Evolutionary conservation across 2,329 filamentous ascomycete species (phyloP), one percentile per base, ranked within the genome.

Genomic region (Botrytis paeoniae): DNA sequence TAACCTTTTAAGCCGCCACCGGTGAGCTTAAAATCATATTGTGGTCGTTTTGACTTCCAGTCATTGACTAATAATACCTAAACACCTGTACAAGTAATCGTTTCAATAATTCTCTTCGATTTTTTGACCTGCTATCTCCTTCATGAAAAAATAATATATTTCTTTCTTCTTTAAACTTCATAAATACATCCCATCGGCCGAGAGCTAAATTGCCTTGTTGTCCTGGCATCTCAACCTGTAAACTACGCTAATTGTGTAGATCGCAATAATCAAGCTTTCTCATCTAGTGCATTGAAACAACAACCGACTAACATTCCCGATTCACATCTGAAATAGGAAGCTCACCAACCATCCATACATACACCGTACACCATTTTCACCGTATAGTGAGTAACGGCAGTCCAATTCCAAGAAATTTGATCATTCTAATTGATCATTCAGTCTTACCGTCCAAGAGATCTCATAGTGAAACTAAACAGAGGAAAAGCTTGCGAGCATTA

Each of bases 281-380:
- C 45, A 66, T 66, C 65, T 68, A 10, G 64, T 54, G 48, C 39
- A 69, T 61, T 20, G 37, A 72, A 51, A 61, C 51, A 59, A 39
- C 39, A 68, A 65, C 61, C 39, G 70, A 72, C 32, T 35, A 72
- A 68, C 68, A 65, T 45, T 57, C 41, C 70, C 70, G 70, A 68
- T 39, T 71, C 61, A n/a, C 48, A 66, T 37, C 70, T 65, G 32
- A 35, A 72, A 57, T 72, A 72, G 70, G 70, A 72, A 72, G 70
- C 70, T 68, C 70, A 59, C 37, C 70, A 71, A 71, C 37, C 32
- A 37, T 45, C 35, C 70, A 65, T 65, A 65, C 70, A 64, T 65
- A 71, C 60, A 64, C 37, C 32, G n/a, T 48, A 48, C 63, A 68
- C 45, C 45, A 39, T 35, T 68, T 54, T 29, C 25, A 54, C 35